Conservation (phyloP, 768 basidiomycete genomes). For the Tulasnella sp. region DNA sequence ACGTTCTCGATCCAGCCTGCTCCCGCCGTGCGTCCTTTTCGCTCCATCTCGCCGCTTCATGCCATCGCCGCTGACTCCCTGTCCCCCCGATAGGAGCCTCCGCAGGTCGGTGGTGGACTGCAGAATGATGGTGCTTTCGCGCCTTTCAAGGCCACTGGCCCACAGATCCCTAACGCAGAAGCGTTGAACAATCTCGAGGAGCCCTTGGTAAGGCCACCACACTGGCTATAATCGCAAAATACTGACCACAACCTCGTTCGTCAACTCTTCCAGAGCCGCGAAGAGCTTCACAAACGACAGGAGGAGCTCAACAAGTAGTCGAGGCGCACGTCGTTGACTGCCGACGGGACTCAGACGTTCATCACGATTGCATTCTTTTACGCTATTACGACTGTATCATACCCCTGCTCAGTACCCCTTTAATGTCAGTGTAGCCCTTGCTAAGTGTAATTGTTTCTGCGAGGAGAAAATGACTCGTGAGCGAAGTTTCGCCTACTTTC, state of each 20-base stretch:
- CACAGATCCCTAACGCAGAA: constrained; percentile 17
- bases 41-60: neutral
- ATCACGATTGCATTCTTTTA: neutral
- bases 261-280: constrained; percentile 12
- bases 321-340: neutral
- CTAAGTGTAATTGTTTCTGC: neutral
- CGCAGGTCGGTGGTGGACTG: constrained; percentile 27
- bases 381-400: neutral
- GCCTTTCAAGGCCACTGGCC: constrained; percentile 20
- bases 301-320: constrained; percentile 29
- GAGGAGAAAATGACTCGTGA: neutral
- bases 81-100: constrained; percentile 16
- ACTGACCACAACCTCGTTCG: neutral
- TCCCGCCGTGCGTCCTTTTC: constrained; percentile 1
- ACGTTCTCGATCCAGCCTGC: constrained; percentile 33
- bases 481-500: constrained; percentile 3
- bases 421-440: neutral
- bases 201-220: neutral
- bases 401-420: neutral
- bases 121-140: constrained; percentile 30
- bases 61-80: neutral
- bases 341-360: neutral
- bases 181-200: constrained; percentile 19
- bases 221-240: neutral
- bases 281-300: constrained; percentile 24